Conservation (phyloP, 371 early-diverging fungal genomes). For the Choanephora cucurbitarum region DNA sequence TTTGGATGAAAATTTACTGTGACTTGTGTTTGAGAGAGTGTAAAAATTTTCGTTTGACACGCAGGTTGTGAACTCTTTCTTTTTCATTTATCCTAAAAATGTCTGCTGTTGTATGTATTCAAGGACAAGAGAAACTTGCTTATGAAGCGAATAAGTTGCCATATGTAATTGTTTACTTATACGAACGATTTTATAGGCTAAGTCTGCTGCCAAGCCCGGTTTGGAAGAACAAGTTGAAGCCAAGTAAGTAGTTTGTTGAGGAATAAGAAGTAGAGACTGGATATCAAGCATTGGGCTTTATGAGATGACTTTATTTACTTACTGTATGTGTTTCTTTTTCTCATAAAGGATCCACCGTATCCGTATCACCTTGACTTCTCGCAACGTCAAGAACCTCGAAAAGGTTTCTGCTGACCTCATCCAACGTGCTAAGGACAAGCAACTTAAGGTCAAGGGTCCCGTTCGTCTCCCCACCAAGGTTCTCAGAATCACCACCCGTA, state of each 20-base stretch:
- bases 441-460: constrained; percentile 97
- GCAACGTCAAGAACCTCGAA: constrained; percentile 97
- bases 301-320: background rate
- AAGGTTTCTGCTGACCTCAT: constrained; percentile 97
- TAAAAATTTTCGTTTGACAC: constrained; percentile 13
- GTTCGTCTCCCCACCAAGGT: constrained; percentile 98
- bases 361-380: constrained; percentile 96
- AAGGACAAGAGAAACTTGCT: background rate
- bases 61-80: constrained; percentile 20
- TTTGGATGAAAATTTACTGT: background rate
- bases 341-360: constrained; percentile 80
- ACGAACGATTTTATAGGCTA: constrained; percentile 28
- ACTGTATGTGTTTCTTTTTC: background rate
- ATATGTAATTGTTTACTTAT: background rate
- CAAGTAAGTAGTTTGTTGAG: constrained; percentile 50
- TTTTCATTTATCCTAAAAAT: constrained; percentile 34
- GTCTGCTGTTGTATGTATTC: constrained; percentile 31
- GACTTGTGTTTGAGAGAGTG: background rate
- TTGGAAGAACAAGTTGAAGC: constrained; percentile 57
- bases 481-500: constrained; percentile 98
- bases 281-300: too few species aligned
- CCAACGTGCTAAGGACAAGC: constrained; percentile 97
- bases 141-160: background rate
- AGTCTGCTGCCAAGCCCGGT: constrained; percentile 57
- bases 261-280: too few species aligned